Conservation (phyloP, 192 early-diverging fungal species). For the Coemansia sp. region DNA sequence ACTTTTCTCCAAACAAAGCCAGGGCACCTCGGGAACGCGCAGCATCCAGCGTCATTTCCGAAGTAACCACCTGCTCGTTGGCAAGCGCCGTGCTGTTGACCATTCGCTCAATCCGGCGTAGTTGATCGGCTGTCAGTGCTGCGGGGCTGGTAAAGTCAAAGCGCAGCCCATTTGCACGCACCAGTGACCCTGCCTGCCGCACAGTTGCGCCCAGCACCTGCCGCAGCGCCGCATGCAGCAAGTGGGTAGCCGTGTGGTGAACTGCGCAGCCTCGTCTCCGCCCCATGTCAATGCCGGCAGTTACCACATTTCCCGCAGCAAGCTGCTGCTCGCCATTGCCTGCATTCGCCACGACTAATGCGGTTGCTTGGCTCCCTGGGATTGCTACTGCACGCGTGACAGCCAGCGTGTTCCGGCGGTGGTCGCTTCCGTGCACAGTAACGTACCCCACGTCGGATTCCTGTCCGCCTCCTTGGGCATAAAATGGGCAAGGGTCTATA, state of each 20-base stretch:
- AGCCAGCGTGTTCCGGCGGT: constrained; percentile 63
- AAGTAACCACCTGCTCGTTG: constrained; percentile 67
- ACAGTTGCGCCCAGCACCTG: constrained; percentile 67
- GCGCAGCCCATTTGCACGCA: constrained; percentile 84
- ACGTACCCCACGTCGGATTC: constrained; percentile 83
- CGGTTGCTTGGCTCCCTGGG: constrained; percentile 75
- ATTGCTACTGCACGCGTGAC: constrained; percentile 59
- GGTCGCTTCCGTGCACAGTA: constrained; percentile 43
- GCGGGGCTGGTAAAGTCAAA: constrained; percentile 84
- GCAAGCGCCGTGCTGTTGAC: constrained; percentile 75
- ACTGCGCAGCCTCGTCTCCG: constrained; percentile 83
- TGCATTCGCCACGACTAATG: constrained; percentile 70
- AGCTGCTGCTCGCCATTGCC: constrained; percentile 79
- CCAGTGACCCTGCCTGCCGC: constrained; percentile 93
- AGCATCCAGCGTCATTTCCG: constrained; percentile 74
- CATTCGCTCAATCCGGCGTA: constrained; percentile 67
- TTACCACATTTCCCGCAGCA: constrained; percentile 58
- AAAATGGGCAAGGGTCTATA: constrained; percentile 94
- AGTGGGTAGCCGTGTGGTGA: constrained; percentile 96
- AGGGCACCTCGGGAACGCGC: constrained; percentile 86
- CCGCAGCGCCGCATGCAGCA: constrained; percentile 90
- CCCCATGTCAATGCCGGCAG: constrained; percentile 76
- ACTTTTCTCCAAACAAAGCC: constrained; percentile 92
- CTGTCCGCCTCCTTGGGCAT: constrained; percentile 94
- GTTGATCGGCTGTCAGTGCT: constrained; percentile 61